phyloP scores from a whole-genome alignment of 202 grass and related monocot species.

The Setaria italica region DNA sequence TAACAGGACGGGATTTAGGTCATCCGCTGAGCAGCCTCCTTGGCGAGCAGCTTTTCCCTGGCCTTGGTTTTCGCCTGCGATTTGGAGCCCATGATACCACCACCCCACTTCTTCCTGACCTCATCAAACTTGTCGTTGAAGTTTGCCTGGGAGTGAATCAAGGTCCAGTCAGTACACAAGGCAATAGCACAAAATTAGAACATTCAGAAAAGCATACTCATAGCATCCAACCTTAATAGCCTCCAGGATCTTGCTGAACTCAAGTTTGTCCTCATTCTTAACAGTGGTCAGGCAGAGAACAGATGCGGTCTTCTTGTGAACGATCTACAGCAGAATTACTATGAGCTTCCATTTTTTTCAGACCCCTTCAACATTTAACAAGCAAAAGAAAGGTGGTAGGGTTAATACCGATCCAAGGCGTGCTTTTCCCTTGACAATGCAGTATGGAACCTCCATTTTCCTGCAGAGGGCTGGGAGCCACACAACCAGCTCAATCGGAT shows the following conservation, averaged over 20 bases:
- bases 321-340: slow-evolving; percentile 49
- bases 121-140: slow-evolving; percentile 79
- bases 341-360: neutral
- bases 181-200: neutral
- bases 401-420: slow-evolving; percentile 61
- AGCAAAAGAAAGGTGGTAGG: neutral
- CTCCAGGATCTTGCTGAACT: slow-evolving; percentile 77
- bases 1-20: slow-evolving; percentile 38
- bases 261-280: slow-evolving; percentile 75
- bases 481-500: slow-evolving; percentile 68
- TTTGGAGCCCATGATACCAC: slow-evolving; percentile 72
- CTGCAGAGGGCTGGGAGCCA: slow-evolving; percentile 70
- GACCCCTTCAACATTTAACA: neutral
- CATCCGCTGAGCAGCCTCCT: slow-evolving; percentile 69
- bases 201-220: neutral
- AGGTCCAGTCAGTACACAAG: neutral
- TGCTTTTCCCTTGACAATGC: slow-evolving; percentile 74
- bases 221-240: slow-evolving; percentile 62
- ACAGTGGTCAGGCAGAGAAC: slow-evolving; percentile 70
- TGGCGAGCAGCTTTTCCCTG: slow-evolving; percentile 57
- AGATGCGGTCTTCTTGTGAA: slow-evolving; percentile 70
- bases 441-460: slow-evolving; percentile 76
- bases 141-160: slow-evolving; percentile 46
- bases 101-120: slow-evolving; percentile 73
- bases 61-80: slow-evolving; percentile 70